These are phyloP conservation scores for Metschnikowia cubensis DNA, from an alignment of 805 yeast species.

Conservation along the genomic window DNA sequence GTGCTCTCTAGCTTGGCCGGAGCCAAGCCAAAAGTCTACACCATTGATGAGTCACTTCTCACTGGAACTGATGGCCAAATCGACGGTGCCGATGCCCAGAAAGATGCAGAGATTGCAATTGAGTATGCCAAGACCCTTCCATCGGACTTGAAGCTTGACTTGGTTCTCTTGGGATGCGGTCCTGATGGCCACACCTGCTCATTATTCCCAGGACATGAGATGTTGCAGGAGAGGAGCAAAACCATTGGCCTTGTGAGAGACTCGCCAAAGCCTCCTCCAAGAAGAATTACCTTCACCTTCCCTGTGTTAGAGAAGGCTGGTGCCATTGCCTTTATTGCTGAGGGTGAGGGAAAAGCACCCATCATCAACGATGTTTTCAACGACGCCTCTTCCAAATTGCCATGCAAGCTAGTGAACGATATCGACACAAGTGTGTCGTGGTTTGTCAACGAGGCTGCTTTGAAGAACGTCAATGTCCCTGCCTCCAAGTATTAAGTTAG, in stretches of 20 bases:
- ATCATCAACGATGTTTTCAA: conserved; percentile 69
- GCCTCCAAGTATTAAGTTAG: conserved; percentile 32
- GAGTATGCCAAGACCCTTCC: conserved; percentile 63
- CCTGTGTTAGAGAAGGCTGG: conserved; percentile 59
- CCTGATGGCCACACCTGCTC: conserved; percentile 97
- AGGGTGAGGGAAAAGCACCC: conserved; percentile 79
- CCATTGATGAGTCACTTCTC: conserved; percentile 62
- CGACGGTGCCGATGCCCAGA: conserved; percentile 44
- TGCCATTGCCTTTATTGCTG: conserved; percentile 76
- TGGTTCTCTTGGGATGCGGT: conserved; percentile 83
- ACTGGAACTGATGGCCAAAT: conserved; percentile 45
- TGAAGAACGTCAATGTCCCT: conserved; percentile 52
- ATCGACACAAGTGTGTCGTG: conserved; percentile 57
- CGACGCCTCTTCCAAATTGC: conserved; percentile 47
- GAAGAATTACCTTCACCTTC: conserved; percentile 85
- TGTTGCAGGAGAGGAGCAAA: conserved; percentile 51
- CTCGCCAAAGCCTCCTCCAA: conserved; percentile 92
- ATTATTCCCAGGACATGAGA: conserved; percentile 77
- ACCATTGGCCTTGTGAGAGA: conserved; percentile 65
- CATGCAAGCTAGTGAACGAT: conserved; percentile 71
- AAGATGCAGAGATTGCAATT: conserved; percentile 48
- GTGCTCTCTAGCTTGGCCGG: conserved; percentile 49
- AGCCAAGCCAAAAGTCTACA: conserved; percentile 54
- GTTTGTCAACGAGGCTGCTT: conserved; percentile 82
- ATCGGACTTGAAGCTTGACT: conserved; percentile 45